These are phyloP conservation scores for Tanozyma kutaoensis DNA, from an alignment of 805 yeast genomes.

Conservation along the genomic window DNA sequence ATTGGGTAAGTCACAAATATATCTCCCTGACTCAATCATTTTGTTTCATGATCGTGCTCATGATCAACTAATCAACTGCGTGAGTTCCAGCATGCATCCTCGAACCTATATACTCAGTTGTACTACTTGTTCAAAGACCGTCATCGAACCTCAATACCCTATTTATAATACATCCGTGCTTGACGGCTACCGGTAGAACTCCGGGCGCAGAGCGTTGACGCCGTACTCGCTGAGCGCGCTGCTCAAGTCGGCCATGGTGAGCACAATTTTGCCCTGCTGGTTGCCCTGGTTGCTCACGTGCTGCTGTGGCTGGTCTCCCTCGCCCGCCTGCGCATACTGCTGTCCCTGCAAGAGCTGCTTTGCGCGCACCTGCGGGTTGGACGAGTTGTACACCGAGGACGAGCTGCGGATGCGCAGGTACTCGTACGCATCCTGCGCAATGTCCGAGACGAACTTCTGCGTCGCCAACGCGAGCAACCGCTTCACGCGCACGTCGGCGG, in stretches of 20 bases:
- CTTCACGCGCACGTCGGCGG: slow-evolving; percentile 61
- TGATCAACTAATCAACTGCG: no score
- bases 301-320: slow-evolving; percentile 23
- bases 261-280: slow-evolving; percentile 64
- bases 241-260: slow-evolving; percentile 87
- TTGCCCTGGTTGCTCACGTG: slow-evolving; percentile 30
- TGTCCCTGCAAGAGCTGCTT: slow-evolving; percentile 57
- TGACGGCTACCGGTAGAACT: slow-evolving; percentile 80
- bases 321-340: slow-evolving; percentile 28
- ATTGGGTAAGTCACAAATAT: no score
- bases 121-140: no score
- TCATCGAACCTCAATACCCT: no score
- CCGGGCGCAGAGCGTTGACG: slow-evolving; percentile 80
- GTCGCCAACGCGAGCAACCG: slow-evolving; percentile 87
- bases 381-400: slow-evolving; percentile 71
- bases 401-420: slow-evolving; percentile 86
- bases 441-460: slow-evolving; percentile 86
- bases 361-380: slow-evolving; percentile 78
- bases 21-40: no score
- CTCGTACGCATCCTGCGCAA: slow-evolving; percentile 94
- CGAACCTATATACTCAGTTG: no score
- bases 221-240: slow-evolving; percentile 92
- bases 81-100: no score
- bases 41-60: no score
- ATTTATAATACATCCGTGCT: no score